phyloP scores from a whole-genome alignment of 2,329 filamentous ascomycete genomes.

The Blastomyces gilchristii region DNA sequence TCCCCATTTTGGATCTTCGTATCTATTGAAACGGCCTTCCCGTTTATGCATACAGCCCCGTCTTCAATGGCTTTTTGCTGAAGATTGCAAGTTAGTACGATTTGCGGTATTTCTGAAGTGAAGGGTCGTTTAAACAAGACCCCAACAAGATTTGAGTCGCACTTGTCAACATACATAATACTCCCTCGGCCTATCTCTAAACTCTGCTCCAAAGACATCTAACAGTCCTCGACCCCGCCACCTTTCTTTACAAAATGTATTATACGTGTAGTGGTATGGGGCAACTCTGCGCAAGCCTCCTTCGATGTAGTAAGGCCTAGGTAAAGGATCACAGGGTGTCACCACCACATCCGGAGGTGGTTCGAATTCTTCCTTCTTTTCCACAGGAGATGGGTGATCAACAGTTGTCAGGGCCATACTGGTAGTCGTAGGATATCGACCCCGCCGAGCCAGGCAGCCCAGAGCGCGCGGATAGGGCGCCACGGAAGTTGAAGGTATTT shows the following conservation, averaged over 20 bases:
- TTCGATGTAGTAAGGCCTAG: slow-evolving; percentile 70
- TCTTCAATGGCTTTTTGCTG: slow-evolving; percentile 65
- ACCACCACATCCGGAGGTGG: slow-evolving; percentile 22
- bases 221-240: slow-evolving; percentile 75
- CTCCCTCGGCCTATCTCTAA: slow-evolving; percentile 71
- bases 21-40: slow-evolving; percentile 55
- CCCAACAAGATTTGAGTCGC: not conserved
- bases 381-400: slow-evolving; percentile 19
- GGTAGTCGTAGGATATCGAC: slow-evolving; percentile 24
- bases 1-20: slow-evolving; percentile 79
- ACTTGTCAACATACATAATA: slow-evolving; percentile 59
- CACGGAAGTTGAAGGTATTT: slow-evolving; percentile 17
- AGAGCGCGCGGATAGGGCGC: slow-evolving; percentile 32
- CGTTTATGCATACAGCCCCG: slow-evolving; percentile 72
- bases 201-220: slow-evolving; percentile 85
- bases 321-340: slow-evolving; percentile 42
- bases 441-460: slow-evolving; percentile 31
- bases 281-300: slow-evolving; percentile 70
- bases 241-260: slow-evolving; percentile 86
- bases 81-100: not conserved
- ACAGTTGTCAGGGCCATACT: slow-evolving; percentile 31
- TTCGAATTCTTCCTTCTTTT: slow-evolving; percentile 19
- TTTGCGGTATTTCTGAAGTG: not conserved
- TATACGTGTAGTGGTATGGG: slow-evolving; percentile 90
- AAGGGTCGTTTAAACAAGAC: not conserved